phyloP scores from a whole-genome alignment of 208 protist species.

The Acanthamoeba culbertsoni region DNA sequence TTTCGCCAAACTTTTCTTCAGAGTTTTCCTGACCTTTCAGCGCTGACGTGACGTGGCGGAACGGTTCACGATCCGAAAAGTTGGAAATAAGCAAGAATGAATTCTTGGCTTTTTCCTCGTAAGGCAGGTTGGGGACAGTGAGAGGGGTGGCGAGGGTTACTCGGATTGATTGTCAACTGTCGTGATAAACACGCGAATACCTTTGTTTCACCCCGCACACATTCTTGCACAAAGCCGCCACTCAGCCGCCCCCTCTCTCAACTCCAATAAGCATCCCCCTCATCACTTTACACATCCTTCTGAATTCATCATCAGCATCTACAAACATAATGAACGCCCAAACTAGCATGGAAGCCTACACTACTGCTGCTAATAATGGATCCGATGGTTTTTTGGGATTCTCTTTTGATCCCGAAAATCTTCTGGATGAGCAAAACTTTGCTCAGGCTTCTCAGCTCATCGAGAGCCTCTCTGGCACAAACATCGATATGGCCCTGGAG shows the following conservation, averaged over 20 bases:
- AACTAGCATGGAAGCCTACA: background rate
- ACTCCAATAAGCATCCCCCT: background rate
- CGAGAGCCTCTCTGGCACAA: background rate
- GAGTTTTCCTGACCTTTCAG: no score
- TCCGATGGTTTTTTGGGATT: background rate
- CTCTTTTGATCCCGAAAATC: constrained; percentile 40
- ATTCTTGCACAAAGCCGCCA: background rate
- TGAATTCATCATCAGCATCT: background rate
- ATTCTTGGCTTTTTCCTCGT: no score
- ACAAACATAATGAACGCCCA: constrained; percentile 1
- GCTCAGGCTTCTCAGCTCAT: constrained; percentile 1
- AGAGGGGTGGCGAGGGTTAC: no score
- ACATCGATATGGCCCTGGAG: background rate
- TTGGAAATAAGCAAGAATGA: no score
- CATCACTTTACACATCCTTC: background rate
- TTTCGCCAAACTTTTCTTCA: no score
- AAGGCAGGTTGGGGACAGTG: no score
- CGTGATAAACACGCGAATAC: no score
- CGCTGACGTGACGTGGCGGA: no score
- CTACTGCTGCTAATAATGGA: background rate
- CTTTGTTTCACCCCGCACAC: no score
- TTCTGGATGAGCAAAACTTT: constrained; percentile 54
- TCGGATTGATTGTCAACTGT: no score
- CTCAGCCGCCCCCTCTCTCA: background rate
- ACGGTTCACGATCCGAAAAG: no score